A percentile compares a stretch with the other conserved stretches of the same genome.
These are phyloP conservation scores for Auricularia heimuer DNA, from an alignment of 768 basidiomycete species.

Conservation along the genomic window DNA sequence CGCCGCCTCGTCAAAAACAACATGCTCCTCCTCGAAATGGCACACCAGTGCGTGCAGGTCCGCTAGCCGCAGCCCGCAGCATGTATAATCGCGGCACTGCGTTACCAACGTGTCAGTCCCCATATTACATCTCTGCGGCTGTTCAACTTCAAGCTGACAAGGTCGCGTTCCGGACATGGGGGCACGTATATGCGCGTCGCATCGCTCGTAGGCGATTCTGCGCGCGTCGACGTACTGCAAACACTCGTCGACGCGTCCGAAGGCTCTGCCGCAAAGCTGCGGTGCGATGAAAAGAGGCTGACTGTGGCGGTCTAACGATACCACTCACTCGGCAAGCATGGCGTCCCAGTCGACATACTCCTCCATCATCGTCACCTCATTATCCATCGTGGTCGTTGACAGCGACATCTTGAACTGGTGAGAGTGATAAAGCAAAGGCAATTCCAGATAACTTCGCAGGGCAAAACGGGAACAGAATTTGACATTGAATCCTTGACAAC, in stretches of 20 bases:
- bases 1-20: neutral
- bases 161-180: neutral
- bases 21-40: slow-evolving; percentile 29
- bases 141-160: neutral
- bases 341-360: neutral
- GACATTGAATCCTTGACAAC: neutral
- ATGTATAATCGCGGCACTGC: slow-evolving; percentile 24
- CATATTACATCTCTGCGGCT: too few relatives aligned
- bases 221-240: neutral
- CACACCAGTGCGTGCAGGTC: slow-evolving; percentile 29
- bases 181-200: neutral
- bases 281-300: too few relatives aligned
- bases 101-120: too few relatives aligned
- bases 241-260: neutral
- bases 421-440: neutral
- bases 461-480: neutral
- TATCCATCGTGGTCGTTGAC: neutral
- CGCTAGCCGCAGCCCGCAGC: slow-evolving; percentile 27
- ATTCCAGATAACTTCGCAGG: neutral
- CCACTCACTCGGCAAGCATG: neutral
- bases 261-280: too few relatives aligned
- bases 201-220: neutral
- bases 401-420: neutral
- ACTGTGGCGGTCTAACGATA: too few relatives aligned
- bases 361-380: neutral